A percentile compares a stretch with the other conserved stretches of the same genome.
Conservation (phyloP, 1,139 yeast species). For the Arxiozyma heterogenica region DNA sequence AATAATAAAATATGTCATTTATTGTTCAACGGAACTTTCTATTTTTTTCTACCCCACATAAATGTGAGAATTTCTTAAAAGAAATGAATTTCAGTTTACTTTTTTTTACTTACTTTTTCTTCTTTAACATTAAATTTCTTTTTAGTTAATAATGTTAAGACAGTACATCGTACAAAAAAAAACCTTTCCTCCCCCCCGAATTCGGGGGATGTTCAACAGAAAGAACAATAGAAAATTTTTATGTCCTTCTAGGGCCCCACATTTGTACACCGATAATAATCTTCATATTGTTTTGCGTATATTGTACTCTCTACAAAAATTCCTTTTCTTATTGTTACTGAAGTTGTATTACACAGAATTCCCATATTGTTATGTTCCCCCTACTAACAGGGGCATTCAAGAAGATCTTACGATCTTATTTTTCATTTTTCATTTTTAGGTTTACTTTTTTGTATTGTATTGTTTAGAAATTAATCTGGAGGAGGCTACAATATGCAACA, state of each 20-base stretch:
- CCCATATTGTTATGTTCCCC: background rate
- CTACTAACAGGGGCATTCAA: background rate
- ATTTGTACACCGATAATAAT: background rate
- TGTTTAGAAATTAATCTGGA: background rate
- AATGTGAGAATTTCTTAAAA: background rate
- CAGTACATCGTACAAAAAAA: background rate
- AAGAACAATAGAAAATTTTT: no score
- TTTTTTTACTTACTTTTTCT: background rate
- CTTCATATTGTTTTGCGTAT: background rate
- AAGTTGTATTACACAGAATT: no score
- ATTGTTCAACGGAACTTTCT: background rate
- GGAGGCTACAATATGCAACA: background rate
- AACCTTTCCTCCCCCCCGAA: no score
- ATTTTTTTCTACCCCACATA: background rate
- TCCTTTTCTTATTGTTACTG: background rate
- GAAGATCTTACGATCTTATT: background rate
- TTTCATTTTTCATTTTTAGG: no score
- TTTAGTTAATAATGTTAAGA: no score
- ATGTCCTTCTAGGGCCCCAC: background rate
- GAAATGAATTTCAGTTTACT: background rate
- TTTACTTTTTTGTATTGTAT: background rate
- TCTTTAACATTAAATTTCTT: background rate
- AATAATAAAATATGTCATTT: background rate
- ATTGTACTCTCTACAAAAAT: background rate
- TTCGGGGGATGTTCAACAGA: no score